Evolutionary conservation across 805 yeast species (phyloP), one percentile per base, ranked within the genome.

Genomic region (Pichia gijzeniarum): DNA sequence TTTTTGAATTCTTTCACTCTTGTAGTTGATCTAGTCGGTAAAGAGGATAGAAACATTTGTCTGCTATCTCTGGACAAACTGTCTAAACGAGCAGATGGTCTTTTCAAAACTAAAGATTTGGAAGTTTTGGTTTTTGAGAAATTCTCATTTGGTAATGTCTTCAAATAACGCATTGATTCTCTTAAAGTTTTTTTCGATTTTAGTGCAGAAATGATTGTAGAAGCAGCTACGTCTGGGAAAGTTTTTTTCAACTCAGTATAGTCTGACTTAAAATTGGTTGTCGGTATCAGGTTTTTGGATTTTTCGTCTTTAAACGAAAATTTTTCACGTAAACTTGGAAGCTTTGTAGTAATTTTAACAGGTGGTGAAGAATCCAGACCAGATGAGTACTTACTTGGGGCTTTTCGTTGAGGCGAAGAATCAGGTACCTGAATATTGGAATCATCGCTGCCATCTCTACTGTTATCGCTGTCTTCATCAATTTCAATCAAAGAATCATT

Each of bases 351-450:
- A 20, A 49, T 40, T 28, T 48, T 46, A 25, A 54, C 43, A 14
- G 61, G 60, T 5, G 63, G 61, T 1, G 63, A 48, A 20, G 53
- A 51, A 48, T 33, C 53, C 21, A 42, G 49, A 38, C 38, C 52
- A 47, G 32, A 48, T 16, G 38, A 49, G 27, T 31, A 44, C 31
- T 31, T 49, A 21, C 19, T 40, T 14, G 38, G 44, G 33, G 14
- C 43, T 36, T 10, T 76, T 28, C 41, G 40, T 30, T 43, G 32
- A 4, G 57, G 77, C 1, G 79, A 74, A 1, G 80, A 73, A 45
- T 68, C 73, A 2, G 76, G 79, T 5, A 76, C 77, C 49, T 76
- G 79, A 3, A 76, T 61, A 10, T 54, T 41, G 21, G 65, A 63
- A 2, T 40, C 41, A 34, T 41, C 46, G 17, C 19, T 40, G 9